Evolutionary conservation across 202 grass and related monocot species (phyloP), one percentile per base, ranked within the genome.

Genomic region (Schoenoplectus triqueter): DNA sequence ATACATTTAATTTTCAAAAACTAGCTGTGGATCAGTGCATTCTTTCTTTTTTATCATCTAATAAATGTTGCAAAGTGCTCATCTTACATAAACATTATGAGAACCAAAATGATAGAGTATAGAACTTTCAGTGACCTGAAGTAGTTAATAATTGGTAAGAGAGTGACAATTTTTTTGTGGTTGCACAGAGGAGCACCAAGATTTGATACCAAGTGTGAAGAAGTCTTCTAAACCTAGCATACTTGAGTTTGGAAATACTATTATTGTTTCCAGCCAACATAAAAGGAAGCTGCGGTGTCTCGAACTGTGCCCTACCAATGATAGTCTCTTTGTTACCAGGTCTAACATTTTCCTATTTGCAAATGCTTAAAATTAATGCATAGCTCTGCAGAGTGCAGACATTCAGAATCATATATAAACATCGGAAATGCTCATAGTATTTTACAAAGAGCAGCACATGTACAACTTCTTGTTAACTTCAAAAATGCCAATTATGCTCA

Each of bases 201-300:
- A 99, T 80, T 85, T 99, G 84, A 94, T 99, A 40, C 84, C 86
- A 7, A 88, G 66, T 14, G 17, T 96, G 17, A 90, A 56, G 63
- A 90, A 85, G 66, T 94, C 82, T 19, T 89, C 93, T 7, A 81
- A 82, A 47, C 84, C 96, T 1, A 88, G 67, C 0, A 4, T 83
- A 69, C 92, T 96, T 68, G 90, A 75, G 80, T 99, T 99, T 73
- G 80, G 89, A 17, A 80, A 76, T 15, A 86, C 87, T 18, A 91
- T 41, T 15, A 11, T 94, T 14, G 82, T 94, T 22, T 80, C 90
- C 0, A 99, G 93, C 87, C 86, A 96, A 57, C 93, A 99, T 46
- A 99, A 91, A 82, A 88, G 96, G 82, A 99, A 99, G 70, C 66
- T 96, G 75, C 89, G 96, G 80, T 92, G 96, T 85, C 96, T 99